Base-by-base conservation (phyloP, 1,284 basidiomycete species). In the Boletellus deceptivus region DNA sequence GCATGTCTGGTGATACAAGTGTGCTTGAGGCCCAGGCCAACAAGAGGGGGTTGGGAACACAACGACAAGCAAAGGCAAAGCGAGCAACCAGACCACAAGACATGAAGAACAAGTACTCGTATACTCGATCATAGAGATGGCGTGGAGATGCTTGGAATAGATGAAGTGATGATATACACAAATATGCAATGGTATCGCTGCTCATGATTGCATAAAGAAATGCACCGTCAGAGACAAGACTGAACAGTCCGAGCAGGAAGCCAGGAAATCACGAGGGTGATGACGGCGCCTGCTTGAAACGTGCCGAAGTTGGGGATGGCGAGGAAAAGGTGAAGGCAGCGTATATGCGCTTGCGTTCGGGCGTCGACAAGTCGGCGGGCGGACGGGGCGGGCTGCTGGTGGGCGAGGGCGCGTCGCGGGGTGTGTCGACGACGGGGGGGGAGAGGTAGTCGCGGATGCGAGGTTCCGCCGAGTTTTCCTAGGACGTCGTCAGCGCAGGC, bases 321-420 rank as follows among this genome's bases (percentile, higher is more conserved):
- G 84, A 82, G 6, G 79, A 77, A 71, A 89, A 89, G 5, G 86
- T 89, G 64, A 89, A 89, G 2, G 83, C 74, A n/a, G 84, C 75
- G 62, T 85, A 86, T 52, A 83, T 81, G 52, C 74, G 74, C 60
- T 82, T 81, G 58, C 84, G 80, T 61, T 89, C 83, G 2, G 86
- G 86, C 1, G 87, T 88, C 13, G 83, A 80, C 56, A 86, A 80
- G 10, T 52, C 49, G 24, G 70, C 70, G 67, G 52, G 56, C 56
- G 59, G 61, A 53, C 46, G 55, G 49, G 61, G 60, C 45, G 56
- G 50, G 60, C 55, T 62, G 61, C 48, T 68, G 55, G 8, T 64
- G 61, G 48, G 46, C 18, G 48, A 44, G 5, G 43, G 44, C 16
- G 45, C 29, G 18, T 55, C 58, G 17, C 52, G 50, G 20, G 60